These are phyloP conservation scores for Coccomyxa sp. DNA, from an alignment of 139 green algal species.

Conservation along the genomic window DNA sequence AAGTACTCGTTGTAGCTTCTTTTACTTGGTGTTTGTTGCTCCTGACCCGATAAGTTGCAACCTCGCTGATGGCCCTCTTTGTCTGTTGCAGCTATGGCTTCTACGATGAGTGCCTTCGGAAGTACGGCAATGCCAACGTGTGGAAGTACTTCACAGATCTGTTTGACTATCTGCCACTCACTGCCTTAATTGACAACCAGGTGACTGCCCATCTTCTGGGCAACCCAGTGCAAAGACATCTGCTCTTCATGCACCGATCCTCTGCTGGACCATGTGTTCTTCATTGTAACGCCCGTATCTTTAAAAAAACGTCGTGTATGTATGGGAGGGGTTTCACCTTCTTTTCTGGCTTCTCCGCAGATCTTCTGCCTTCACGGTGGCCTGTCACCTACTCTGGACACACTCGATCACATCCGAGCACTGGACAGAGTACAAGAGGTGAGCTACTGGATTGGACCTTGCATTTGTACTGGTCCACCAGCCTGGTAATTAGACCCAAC, in stretches of 20 bases:
- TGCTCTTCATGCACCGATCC: background rate
- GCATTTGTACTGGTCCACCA: too few relatives aligned
- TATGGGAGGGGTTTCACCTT: too few relatives aligned
- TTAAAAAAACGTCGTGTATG: too few relatives aligned
- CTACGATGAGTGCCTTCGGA: constrained; percentile 99
- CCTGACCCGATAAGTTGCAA: background rate
- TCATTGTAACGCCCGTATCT: background rate
- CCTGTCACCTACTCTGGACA: constrained; percentile 93
- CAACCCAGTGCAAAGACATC: background rate
- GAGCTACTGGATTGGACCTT: background rate
- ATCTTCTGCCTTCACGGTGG: constrained; percentile 98
- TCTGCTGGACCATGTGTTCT: background rate
- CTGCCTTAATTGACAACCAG: constrained; percentile 91
- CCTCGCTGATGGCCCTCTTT: background rate
- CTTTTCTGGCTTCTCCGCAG: constrained; percentile 30
- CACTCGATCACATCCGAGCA: constrained; percentile 90
- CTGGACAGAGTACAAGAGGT: constrained; percentile 96
- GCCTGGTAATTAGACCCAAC: too few relatives aligned
- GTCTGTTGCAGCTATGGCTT: constrained; percentile 84
- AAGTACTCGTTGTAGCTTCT: constrained; percentile 28
- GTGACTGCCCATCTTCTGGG: constrained; percentile 19
- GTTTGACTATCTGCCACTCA: constrained; percentile 98
- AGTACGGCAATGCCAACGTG: constrained; percentile 97
- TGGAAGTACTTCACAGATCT: constrained; percentile 99
- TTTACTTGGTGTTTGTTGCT: background rate